Evolutionary conservation across 345 rosid species (phyloP).

Genomic region (Aegle marmelos): DNA sequence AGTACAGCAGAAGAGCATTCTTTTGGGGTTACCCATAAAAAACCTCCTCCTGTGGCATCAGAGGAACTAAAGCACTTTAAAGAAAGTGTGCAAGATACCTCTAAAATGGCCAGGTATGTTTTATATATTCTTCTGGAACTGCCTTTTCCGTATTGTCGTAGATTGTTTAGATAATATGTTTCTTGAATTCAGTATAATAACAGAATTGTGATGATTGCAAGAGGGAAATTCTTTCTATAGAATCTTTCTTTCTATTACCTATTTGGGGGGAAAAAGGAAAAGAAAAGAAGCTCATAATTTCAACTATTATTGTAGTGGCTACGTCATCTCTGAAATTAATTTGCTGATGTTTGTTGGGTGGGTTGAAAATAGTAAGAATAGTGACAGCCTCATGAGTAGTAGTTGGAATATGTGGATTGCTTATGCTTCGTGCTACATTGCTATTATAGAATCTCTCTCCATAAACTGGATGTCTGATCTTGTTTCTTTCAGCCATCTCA

Average conservation of each 20-base stretch:
- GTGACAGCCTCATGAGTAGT: background rate
- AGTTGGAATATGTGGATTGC: background rate
- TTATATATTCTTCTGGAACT: conserved; percentile 6
- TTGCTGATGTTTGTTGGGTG: background rate
- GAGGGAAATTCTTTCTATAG: background rate
- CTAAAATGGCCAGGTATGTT: conserved; percentile 75
- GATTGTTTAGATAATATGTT: background rate
- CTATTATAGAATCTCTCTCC: background rate
- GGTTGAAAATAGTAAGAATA: background rate
- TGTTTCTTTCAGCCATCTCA: background rate
- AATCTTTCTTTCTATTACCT: background rate
- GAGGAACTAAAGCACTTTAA: conserved; percentile 85
- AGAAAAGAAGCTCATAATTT: background rate
- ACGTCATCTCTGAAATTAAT: background rate
- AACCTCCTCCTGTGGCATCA: conserved; percentile 60
- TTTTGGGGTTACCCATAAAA: conserved; percentile 54
- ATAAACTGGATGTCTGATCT: background rate
- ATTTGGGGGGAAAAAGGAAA: background rate
- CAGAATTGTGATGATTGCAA: background rate
- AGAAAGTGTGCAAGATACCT: conserved; percentile 81
- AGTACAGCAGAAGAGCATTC: conserved; percentile 62
- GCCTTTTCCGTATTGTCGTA: background rate
- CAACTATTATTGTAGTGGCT: background rate
- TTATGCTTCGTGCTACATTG: conserved; percentile 10
- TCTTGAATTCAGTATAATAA: background rate